Evolutionary conservation across 2,329 filamentous ascomycete genomes (phyloP).

Genomic region (Diaporthe capsici): DNA sequence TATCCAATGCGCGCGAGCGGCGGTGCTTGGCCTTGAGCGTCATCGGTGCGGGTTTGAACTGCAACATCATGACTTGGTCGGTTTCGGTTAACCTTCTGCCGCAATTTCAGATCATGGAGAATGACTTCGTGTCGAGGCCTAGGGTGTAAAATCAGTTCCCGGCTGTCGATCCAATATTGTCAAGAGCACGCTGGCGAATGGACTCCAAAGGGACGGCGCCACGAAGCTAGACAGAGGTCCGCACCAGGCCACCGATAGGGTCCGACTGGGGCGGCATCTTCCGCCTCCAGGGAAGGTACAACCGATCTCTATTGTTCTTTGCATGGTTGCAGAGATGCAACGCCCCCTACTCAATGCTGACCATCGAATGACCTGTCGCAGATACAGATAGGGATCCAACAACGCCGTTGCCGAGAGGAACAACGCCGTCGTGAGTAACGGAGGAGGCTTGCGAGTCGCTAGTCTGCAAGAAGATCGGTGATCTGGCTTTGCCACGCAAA

Average conservation of each 20-base stretch:
- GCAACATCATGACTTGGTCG: constrained; percentile 2
- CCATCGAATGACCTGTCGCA: constrained; percentile 22
- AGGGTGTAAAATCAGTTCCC: neutral
- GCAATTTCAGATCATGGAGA: neutral
- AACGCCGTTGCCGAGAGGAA: constrained; percentile 27
- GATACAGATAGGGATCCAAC: neutral
- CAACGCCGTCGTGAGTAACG: neutral
- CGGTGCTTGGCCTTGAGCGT: neutral
- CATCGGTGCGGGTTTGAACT: neutral
- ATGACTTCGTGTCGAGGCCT: neutral
- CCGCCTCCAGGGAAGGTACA: constrained; percentile 31
- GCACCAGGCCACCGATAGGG: constrained; percentile 32
- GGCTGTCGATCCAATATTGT: constrained; percentile 12
- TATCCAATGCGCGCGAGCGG: neutral
- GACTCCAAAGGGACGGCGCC: constrained; percentile 20
- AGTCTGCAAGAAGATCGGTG: constrained; percentile 25
- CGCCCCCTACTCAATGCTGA: constrained; percentile 23
- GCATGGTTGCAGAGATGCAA: constrained; percentile 15
- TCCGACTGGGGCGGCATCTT: constrained; percentile 36
- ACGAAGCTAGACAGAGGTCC: constrained; percentile 37
- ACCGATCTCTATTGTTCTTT: constrained; percentile 26
- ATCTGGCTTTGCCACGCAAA: constrained; percentile 18
- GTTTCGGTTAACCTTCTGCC: constrained; percentile 1
- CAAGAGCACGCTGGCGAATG: constrained; percentile 4
- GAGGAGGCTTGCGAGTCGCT: constrained; percentile 1